Evolutionary conservation across 1,139 yeast species (phyloP), one percentile per base, ranked within the genome.

Genomic region (Candida tropicalis): DNA sequence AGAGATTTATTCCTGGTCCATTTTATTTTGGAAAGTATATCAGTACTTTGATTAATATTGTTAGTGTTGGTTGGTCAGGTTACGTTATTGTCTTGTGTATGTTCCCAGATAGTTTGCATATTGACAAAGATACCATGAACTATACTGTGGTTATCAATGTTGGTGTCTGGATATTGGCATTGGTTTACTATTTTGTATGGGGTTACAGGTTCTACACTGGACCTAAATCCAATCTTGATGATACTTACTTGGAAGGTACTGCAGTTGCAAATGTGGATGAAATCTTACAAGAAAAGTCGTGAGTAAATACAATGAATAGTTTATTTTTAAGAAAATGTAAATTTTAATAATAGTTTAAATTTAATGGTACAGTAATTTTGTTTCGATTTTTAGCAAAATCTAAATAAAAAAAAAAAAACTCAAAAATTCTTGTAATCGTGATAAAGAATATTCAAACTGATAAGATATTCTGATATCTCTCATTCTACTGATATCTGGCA

Each of bases 1-100:
- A 52, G 17, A 64, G 69, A 39, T 83, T 83, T 57, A 68, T 63
- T 15, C 87, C 87, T 0, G 91, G 91, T 8, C 75, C 79, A 6
- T 84, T 84, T 56, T 77, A 79, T 58, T 64, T 82, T 49, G 90
- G 90, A 24, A 60, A 65, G 6, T 46, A 61, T 12, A 54, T 70
- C 41, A 78, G 84, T 2, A 71, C 70, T 9, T 39, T 54, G 8
- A 52, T 68, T 13, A 64, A 66, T 45, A 16, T 46, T 12, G 47
- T 55, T 9, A 52, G 70, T 1, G 54, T 57, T 11, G 32, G 51
- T 4, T 68, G 71, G 70, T 51, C 60, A 18, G 46, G 44, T 1
- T 67, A 56, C 48, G 66, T 65, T 13, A 66, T 75, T 25, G 54
- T 67, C 7, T 54, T 74, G 62, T 54, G 55, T 12, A 72, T 73